A percentile compares a stretch with the other conserved stretches of the same genome.
Conservation (phyloP, 805 yeast genomes). For the Kazachstania taianensis region DNA sequence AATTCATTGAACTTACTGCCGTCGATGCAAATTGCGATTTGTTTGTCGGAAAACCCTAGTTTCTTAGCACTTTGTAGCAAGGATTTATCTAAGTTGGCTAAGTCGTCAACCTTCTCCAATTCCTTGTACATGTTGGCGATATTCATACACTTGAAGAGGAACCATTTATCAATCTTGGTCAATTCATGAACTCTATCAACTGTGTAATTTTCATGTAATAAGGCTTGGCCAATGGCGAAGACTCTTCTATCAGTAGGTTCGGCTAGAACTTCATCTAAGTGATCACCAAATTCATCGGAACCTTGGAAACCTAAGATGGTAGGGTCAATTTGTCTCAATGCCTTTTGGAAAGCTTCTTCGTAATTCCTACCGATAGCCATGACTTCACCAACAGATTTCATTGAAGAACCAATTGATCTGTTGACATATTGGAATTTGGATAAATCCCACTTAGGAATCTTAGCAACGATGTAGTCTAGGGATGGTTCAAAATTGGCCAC, state of each 20-base stretch:
- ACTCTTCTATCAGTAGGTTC: slow-evolving; percentile 94
- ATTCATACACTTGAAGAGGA: slow-evolving; percentile 84
- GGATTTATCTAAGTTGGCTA: slow-evolving; percentile 55
- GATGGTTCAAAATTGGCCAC: slow-evolving; percentile 97
- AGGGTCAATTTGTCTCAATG: slow-evolving; percentile 92
- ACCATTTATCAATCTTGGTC: slow-evolving; percentile 93
- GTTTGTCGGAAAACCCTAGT: slow-evolving; percentile 91
- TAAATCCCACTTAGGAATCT: slow-evolving; percentile 98
- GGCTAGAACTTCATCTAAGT: slow-evolving; percentile 64
- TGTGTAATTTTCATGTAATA: slow-evolving; percentile 79
- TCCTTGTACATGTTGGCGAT: slow-evolving; percentile 82
- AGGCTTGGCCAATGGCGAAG: slow-evolving; percentile 97
- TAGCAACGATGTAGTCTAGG: slow-evolving; percentile 89
- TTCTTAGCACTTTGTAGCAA: slow-evolving; percentile 73
- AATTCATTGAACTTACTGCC: slow-evolving; percentile 45
- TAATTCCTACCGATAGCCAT: slow-evolving; percentile 98
- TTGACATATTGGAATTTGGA: slow-evolving; percentile 91
- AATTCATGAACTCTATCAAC: slow-evolving; percentile 89
- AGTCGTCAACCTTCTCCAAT: slow-evolving; percentile 52
- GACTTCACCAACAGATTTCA: slow-evolving; percentile 99
- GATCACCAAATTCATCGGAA: slow-evolving; percentile 54
- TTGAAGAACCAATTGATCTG: slow-evolving; percentile 86
- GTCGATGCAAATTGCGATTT: slow-evolving; percentile 70
- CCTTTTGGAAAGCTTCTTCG: slow-evolving; percentile 97
- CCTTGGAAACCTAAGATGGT: slow-evolving; percentile 88